A percentile compares a stretch with the other conserved stretches of the same genome.
Evolutionary conservation across 805 yeast genomes (phyloP).

Genomic region (Hanseniaspora jakobsenii): DNA sequence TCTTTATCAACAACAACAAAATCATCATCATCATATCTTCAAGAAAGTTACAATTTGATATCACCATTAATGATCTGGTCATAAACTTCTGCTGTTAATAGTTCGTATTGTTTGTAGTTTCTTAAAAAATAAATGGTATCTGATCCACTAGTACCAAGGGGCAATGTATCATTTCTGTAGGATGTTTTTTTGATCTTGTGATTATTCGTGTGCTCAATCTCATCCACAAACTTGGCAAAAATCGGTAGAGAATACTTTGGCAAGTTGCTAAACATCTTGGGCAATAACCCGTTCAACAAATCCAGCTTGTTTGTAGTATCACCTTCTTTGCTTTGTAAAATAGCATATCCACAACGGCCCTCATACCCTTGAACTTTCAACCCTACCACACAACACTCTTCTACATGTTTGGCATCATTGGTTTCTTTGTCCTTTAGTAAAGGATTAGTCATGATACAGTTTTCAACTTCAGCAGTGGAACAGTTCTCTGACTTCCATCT

Average conservation of each 20-base stretch:
- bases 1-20: not conserved
- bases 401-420: conserved; percentile 27
- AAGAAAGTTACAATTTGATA: conserved; percentile 22
- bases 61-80: conserved; percentile 23
- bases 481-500: conserved; percentile 96
- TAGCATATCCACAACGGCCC: conserved; percentile 89
- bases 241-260: conserved; percentile 83
- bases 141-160: conserved; percentile 49
- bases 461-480: conserved; percentile 85
- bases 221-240: conserved; percentile 55
- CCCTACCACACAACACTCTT: conserved; percentile 78
- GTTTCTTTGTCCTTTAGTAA: conserved; percentile 22
- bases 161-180: conserved; percentile 55
- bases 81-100: conserved; percentile 51
- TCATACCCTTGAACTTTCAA: conserved; percentile 75
- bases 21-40: too few relatives aligned
- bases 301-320: conserved; percentile 21
- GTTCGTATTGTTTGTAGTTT: conserved; percentile 38
- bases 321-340: conserved; percentile 37
- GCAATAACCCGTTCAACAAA: conserved; percentile 33
- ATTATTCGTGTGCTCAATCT: conserved; percentile 60
- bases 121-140: conserved; percentile 66
- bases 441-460: conserved; percentile 36
- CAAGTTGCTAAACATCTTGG: conserved; percentile 33
- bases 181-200: conserved; percentile 66